A percentile compares a stretch with the other conserved stretches of the same genome.
These are phyloP conservation scores for Zygotorulaspora danielsina DNA, from an alignment of 805 yeast species.

Conservation along the genomic window DNA sequence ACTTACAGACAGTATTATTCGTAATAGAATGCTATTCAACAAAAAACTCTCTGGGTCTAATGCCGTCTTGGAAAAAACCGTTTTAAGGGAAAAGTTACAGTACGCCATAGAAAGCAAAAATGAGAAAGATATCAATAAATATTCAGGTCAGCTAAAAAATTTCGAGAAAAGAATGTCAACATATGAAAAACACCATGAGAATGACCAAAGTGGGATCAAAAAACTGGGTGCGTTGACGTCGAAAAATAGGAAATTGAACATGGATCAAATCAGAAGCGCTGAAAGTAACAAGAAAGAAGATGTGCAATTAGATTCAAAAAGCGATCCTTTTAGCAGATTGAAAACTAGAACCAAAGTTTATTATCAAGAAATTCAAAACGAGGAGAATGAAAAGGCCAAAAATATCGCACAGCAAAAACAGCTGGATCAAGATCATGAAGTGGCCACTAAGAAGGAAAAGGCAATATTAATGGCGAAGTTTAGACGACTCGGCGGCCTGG, in stretches of 20 bases:
- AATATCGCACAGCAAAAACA: slow-evolving; percentile 49
- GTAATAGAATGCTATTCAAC: slow-evolving; percentile 60
- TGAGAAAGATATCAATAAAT: slow-evolving; percentile 40
- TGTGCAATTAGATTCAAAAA: slow-evolving; percentile 38
- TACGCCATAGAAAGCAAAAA: slow-evolving; percentile 64
- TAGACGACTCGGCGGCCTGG: slow-evolving; percentile 56
- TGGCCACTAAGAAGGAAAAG: slow-evolving; percentile 44
- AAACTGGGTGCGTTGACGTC: slow-evolving; percentile 71
- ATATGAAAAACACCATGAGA: slow-evolving; percentile 38
- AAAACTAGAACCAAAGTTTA: slow-evolving; percentile 84
- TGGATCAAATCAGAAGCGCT: slow-evolving; percentile 70
- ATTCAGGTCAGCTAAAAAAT: slow-evolving; percentile 46
- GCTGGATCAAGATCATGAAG: slow-evolving; percentile 37
- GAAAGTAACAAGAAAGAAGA: slow-evolving; percentile 56
- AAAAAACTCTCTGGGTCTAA: slow-evolving; percentile 59
- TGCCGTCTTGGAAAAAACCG: slow-evolving; percentile 70
- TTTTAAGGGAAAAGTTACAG: slow-evolving; percentile 65
- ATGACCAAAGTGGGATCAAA: slow-evolving; percentile 39
- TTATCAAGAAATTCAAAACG: slow-evolving; percentile 52
- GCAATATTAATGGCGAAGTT: slow-evolving; percentile 48
- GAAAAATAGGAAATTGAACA: slow-evolving; percentile 79
- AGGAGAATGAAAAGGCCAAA: slow-evolving; percentile 56
- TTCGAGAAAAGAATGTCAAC: slow-evolving; percentile 38
- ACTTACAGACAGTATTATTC: slow-evolving; percentile 75
- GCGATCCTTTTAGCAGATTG: slow-evolving; percentile 85